These are phyloP conservation scores for Lupinus albus DNA, from an alignment of 306 rosid species.

Conservation along the genomic window DNA sequence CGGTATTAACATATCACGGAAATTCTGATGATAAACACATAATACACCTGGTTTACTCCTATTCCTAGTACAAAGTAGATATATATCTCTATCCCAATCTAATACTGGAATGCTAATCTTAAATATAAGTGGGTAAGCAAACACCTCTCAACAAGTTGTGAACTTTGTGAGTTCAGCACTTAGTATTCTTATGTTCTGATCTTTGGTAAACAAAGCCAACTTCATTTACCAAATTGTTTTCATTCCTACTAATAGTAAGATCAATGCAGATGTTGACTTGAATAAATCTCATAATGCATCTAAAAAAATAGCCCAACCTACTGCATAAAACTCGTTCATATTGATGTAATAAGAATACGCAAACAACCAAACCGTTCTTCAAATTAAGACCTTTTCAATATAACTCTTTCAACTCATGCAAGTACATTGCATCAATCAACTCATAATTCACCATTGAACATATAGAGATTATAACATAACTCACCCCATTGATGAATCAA, in stretches of 20 bases:
- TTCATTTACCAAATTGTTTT: neutral
- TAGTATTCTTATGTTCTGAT: neutral
- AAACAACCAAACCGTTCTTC: neutral
- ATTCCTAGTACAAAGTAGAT: too few relatives aligned
- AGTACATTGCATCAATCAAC: slow-evolving; percentile 10
- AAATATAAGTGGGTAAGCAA: neutral
- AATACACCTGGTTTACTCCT: too few relatives aligned
- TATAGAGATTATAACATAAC: slow-evolving; percentile 42
- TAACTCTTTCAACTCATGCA: neutral
- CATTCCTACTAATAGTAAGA: neutral
- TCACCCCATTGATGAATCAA: slow-evolving; percentile 98
- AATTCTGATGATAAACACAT: too few relatives aligned
- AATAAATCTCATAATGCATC: slow-evolving; percentile 23
- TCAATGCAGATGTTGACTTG: slow-evolving; percentile 2
- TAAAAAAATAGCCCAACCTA: neutral
- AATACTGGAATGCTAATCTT: too few relatives aligned
- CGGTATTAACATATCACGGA: neutral
- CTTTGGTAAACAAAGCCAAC: slow-evolving; percentile 19
- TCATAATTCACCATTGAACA: slow-evolving; percentile 24
- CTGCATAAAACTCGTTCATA: neutral
- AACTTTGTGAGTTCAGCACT: neutral
- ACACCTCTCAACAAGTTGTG: slow-evolving; percentile 1
- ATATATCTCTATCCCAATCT: too few relatives aligned
- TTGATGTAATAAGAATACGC: too few relatives aligned
- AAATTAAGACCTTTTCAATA: slow-evolving; percentile 18